Evolutionary conservation across 2,329 filamentous ascomycete species (phyloP).

Genomic region (Diaporthe citri): DNA sequence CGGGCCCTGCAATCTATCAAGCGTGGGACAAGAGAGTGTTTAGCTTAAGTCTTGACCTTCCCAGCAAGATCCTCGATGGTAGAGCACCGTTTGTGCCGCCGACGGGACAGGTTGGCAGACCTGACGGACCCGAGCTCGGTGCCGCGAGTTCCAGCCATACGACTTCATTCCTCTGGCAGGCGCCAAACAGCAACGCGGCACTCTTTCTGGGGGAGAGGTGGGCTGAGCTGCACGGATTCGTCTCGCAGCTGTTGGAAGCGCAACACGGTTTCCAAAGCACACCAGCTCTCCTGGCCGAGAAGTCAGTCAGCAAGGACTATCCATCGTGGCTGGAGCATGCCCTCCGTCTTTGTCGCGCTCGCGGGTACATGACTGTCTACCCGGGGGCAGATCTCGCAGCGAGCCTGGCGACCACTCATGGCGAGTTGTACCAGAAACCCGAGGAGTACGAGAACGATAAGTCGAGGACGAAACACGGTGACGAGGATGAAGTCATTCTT

Average conservation of each 20-base stretch:
- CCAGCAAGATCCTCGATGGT: conserved; percentile 73
- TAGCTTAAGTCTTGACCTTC: conserved; percentile 84
- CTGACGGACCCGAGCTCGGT: background rate
- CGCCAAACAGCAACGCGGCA: conserved; percentile 84
- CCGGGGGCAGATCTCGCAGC: conserved; percentile 70
- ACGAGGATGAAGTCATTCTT: conserved; percentile 45
- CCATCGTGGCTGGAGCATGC: conserved; percentile 85
- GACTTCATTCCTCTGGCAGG: conserved; percentile 85
- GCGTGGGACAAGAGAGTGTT: conserved; percentile 70
- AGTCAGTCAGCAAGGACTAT: conserved; percentile 74
- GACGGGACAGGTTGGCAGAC: conserved; percentile 38
- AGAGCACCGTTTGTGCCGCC: conserved; percentile 65
- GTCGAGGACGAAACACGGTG: conserved; percentile 44
- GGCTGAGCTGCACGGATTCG: conserved; percentile 85
- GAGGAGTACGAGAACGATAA: conserved; percentile 70
- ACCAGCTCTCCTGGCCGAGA: conserved; percentile 60
- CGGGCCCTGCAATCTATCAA: conserved; percentile 58
- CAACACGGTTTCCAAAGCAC: conserved; percentile 51
- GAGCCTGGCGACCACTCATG: conserved; percentile 79
- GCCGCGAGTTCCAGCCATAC: conserved; percentile 44
- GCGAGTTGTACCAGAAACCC: conserved; percentile 78
- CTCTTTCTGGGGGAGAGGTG: conserved; percentile 89
- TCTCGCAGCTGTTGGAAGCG: conserved; percentile 71
- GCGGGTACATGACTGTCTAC: conserved; percentile 85
- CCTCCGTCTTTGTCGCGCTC: conserved; percentile 79